Percentiles rank a stretch among this genome's conserved stretches.
These are phyloP conservation scores for Lasiodiplodia sp. DNA, from an alignment of 2,329 filamentous ascomycete genomes.

Conservation along the genomic window DNA sequence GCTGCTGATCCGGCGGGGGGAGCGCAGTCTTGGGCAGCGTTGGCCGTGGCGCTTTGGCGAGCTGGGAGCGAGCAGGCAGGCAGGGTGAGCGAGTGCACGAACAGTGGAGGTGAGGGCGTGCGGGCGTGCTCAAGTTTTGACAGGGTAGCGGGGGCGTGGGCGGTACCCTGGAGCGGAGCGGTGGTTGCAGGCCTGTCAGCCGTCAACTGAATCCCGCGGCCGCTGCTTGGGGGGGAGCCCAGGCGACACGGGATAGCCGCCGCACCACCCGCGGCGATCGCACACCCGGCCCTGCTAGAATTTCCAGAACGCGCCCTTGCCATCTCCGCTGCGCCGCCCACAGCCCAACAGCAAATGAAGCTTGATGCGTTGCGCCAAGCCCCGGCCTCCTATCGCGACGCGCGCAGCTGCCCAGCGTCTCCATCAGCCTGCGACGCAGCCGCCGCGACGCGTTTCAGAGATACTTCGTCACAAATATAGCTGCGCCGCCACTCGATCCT, in stretches of 20 bases:
- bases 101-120: slow-evolving; percentile 21
- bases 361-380: slow-evolving; percentile 23
- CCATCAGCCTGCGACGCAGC: slow-evolving; percentile 26
- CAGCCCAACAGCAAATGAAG: slow-evolving; percentile 13
- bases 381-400: slow-evolving; percentile 7
- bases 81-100: slow-evolving; percentile 24
- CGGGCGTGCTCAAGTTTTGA: slow-evolving; percentile 27
- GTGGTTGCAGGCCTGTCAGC: slow-evolving; percentile 20
- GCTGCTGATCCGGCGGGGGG: slow-evolving; percentile 27
- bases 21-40: slow-evolving; percentile 24
- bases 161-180: slow-evolving; percentile 26
- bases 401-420: background rate
- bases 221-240: slow-evolving; percentile 17
- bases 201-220: slow-evolving; percentile 16
- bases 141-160: slow-evolving; percentile 23
- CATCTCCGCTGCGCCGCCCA: slow-evolving; percentile 13
- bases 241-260: slow-evolving; percentile 23
- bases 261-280: slow-evolving; percentile 21
- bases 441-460: slow-evolving; percentile 20
- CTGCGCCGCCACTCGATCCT: background rate
- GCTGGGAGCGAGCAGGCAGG: slow-evolving; percentile 18
- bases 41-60: slow-evolving; percentile 24
- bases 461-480: slow-evolving; percentile 15
- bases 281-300: slow-evolving; percentile 18
- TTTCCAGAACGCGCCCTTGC: slow-evolving; percentile 23